Percentiles rank a stretch among this genome's conserved stretches.
phyloP scores from a whole-genome alignment of 2,329 filamentous ascomycete species.

The Nectriaceae sp. region DNA sequence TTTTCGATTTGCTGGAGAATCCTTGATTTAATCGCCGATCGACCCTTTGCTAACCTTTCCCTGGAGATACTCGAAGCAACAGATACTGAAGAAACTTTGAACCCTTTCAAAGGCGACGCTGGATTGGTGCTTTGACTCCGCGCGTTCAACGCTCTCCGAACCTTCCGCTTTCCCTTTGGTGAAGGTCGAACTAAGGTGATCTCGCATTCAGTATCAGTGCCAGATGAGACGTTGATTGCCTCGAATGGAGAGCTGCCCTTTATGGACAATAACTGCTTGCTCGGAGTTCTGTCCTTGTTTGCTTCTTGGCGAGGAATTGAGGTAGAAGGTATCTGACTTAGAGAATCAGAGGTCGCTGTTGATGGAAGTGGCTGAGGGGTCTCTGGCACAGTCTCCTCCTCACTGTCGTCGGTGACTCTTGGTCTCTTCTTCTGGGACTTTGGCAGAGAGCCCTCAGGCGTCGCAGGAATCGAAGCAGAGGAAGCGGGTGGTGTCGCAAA shows the following conservation, averaged over 20 bases:
- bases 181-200: constrained; percentile 11
- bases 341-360: background rate
- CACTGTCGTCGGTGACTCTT: background rate
- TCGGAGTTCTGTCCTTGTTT: constrained; percentile 3
- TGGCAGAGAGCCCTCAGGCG: background rate
- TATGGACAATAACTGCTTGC: background rate
- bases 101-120: too few relatives aligned
- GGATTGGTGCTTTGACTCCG: too few relatives aligned
- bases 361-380: constrained; percentile 1
- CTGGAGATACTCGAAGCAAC: background rate
- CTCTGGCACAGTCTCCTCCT: constrained; percentile 1
- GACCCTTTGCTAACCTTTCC: background rate
- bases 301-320: constrained; percentile 2
- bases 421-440: background rate
- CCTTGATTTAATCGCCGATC: constrained; percentile 1
- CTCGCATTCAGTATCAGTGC: constrained; percentile 15
- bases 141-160: background rate
- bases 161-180: constrained; percentile 9
- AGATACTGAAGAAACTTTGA: background rate
- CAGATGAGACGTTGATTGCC: constrained; percentile 22
- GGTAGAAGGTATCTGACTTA: background rate
- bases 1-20: background rate
- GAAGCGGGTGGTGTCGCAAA: background rate
- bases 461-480: constrained; percentile 2
- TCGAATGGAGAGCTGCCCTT: constrained; percentile 16